Percentiles rank a stretch among this genome's conserved stretches.
Evolutionary conservation across 768 basidiomycete genomes (phyloP).

Genomic region (Cystofilobasidium macerans): DNA sequence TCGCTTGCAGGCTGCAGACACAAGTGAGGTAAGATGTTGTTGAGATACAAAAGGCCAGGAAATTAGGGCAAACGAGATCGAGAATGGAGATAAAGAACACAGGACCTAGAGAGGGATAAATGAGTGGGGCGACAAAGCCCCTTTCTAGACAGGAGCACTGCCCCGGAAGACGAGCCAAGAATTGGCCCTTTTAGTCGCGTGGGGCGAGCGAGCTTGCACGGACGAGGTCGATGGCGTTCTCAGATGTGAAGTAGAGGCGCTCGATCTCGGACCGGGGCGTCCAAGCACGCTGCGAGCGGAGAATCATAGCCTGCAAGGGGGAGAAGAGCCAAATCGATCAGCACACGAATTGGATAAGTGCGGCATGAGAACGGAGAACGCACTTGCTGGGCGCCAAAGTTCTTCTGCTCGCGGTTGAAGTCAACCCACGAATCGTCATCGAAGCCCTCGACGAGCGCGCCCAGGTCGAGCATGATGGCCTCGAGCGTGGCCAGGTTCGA

Average conservation of each 20-base stretch:
- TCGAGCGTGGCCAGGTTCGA: conserved; percentile 68
- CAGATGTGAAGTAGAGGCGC: conserved; percentile 81
- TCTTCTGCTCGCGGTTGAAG: conserved; percentile 87
- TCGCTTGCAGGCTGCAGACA: no score
- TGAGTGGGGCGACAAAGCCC: no score
- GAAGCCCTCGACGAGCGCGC: conserved; percentile 70
- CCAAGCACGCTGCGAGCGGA: conserved; percentile 94
- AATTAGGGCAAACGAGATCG: no score
- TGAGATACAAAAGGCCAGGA: no score
- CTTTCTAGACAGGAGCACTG: no score
- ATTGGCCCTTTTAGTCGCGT: neutral
- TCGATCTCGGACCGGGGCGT: conserved; percentile 82
- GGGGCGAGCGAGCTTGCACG: conserved; percentile 38
- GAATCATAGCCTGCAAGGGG: conserved; percentile 68
- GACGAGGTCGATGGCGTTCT: conserved; percentile 77
- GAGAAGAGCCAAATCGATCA: neutral
- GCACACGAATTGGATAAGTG: neutral
- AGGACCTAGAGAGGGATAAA: no score
- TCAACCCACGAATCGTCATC: conserved; percentile 72
- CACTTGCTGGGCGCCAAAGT: conserved; percentile 95
- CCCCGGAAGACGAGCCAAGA: no score
- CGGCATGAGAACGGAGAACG: no score
- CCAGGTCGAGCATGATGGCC: conserved; percentile 76
- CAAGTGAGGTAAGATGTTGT: no score
- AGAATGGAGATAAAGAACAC: no score